These are phyloP conservation scores for Mortierella sp. DNA, from an alignment of 371 early-diverging fungal genomes.

Conservation along the genomic window DNA sequence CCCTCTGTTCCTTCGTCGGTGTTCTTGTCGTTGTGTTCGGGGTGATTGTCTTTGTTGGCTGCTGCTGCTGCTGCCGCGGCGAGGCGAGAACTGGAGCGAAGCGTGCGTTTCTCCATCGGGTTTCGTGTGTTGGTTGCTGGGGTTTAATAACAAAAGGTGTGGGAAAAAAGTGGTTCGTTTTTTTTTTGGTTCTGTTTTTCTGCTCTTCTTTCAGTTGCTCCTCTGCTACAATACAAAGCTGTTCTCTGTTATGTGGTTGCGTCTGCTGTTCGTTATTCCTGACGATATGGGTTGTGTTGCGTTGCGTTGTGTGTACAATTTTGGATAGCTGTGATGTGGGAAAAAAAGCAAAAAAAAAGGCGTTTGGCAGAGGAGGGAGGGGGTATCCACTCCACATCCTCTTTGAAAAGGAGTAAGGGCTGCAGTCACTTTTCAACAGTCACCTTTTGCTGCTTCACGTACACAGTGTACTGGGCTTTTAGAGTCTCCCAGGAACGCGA, in stretches of 20 bases:
- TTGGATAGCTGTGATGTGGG: background rate
- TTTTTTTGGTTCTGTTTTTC: background rate
- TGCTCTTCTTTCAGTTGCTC: background rate
- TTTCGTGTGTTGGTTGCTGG: background rate
- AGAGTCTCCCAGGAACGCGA: background rate
- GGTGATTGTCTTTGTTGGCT: background rate
- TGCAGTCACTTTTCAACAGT: background rate
- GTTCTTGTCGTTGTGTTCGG: conserved; percentile 40
- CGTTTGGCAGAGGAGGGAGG: too few relatives aligned
- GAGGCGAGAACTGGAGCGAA: conserved; percentile 43
- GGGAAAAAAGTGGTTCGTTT: background rate
- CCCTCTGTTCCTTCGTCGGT: conserved; percentile 13
- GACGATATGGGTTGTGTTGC: too few relatives aligned
- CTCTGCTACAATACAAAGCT: background rate
- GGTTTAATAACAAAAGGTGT: background rate
- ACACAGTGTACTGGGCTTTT: background rate
- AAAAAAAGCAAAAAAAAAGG: background rate
- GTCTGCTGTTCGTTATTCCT: background rate
- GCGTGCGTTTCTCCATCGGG: conserved; percentile 50
- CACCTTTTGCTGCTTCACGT: background rate
- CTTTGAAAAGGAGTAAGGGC: too few relatives aligned
- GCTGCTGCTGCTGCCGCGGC: conserved; percentile 21
- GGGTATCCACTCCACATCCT: too few relatives aligned
- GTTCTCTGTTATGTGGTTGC: background rate
- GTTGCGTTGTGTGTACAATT: background rate